Percentiles rank a stretch among this genome's conserved stretches.
These are phyloP conservation scores for Pythium insidiosum DNA, from an alignment of 352 stramenopile genomes.

Conservation along the genomic window DNA sequence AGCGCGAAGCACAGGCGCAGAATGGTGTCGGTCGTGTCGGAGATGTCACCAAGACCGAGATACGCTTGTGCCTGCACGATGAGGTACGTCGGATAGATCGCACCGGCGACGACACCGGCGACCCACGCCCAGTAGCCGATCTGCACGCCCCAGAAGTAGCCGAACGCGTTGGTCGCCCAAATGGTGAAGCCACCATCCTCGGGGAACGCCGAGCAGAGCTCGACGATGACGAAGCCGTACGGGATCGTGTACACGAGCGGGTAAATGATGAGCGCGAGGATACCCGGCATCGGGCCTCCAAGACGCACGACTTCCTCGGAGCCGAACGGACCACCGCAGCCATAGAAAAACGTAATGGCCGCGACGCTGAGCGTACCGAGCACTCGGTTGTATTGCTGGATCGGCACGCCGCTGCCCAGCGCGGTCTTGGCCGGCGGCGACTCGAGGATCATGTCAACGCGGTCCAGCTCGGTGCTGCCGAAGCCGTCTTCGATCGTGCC, in stretches of 20 bases:
- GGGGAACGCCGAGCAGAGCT: conserved; percentile 86
- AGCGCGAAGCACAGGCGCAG: conserved; percentile 20
- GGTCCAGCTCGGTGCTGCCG: conserved; percentile 4
- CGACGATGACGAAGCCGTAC: conserved; percentile 85
- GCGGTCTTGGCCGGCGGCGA: conserved; percentile 1
- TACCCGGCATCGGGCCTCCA: conserved; percentile 34
- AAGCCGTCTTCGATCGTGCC: too few species aligned
- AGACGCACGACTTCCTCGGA: conserved; percentile 17
- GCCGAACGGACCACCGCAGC: conserved; percentile 17
- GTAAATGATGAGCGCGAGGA: conserved; percentile 76
- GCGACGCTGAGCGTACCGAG: conserved; percentile 16
- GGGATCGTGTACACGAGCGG: conserved; percentile 84
- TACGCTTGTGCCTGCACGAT: conserved; percentile 8
- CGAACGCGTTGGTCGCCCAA: conserved; percentile 89
- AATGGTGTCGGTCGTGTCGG: conserved; percentile 2
- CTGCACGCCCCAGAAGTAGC: conserved; percentile 70
- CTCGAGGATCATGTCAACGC: conserved; percentile 15
- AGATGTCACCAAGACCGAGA: conserved; percentile 2
- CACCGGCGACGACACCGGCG: conserved; percentile 50
- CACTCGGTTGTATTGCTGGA: conserved; percentile 6
- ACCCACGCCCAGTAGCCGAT: conserved; percentile 75
- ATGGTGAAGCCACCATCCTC: conserved; percentile 72
- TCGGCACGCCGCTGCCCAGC: not conserved
- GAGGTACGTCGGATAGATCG: conserved; percentile 32
- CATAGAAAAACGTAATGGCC: conserved; percentile 20